Evolutionary conservation across 768 basidiomycete species (phyloP), one percentile per base, ranked within the genome.

Genomic region (Daedalea quercina): DNA sequence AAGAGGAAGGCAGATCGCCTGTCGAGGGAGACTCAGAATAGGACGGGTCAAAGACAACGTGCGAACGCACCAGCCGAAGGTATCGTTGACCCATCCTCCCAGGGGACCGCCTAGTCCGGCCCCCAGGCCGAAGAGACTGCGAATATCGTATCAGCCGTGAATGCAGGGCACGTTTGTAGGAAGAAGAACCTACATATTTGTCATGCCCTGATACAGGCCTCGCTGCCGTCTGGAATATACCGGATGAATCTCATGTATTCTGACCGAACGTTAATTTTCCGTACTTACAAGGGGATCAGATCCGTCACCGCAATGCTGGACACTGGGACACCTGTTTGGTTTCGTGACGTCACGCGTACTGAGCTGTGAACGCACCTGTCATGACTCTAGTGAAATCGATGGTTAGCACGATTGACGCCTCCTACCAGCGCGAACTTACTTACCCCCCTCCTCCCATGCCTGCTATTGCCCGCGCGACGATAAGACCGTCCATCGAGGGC

Each of bases 361-460:
- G 44, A 46, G 60, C 35, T 41, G 44, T 12, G 33, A 50, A 50
- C 64, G 51, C 57, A 86, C 90, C 87, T 75, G 89, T 90, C 89
- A 90, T 90, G 23, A 91, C 81, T 25, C 90, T 90, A 65, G 52
- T 51, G n/a, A 57, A 57, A 46, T 23, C 59, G 55, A 67, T 66
- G 60, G 49, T 55, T 55, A 58, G 48, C 41, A 51, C 58, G 60
- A 64, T 60, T 58, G 59, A 52, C 48, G 50, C 56, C 55, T 47
- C 50, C 31, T 58, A 19, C 15, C 41, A 4, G 20, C 12, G 35
- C 26, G 15, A 8, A 33, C 19, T n/a, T 40, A 80, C 85, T 69
- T 66, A 90, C 83, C 91, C 87, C 68, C 91, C 93, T 52, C 93
- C 91, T 52, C 90, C 93, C 82, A 91, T 90, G 46, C 94, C 94